Evolutionary conservation across 1,284 basidiomycete species (phyloP).

Genomic region (Naganishia sp.): DNA sequence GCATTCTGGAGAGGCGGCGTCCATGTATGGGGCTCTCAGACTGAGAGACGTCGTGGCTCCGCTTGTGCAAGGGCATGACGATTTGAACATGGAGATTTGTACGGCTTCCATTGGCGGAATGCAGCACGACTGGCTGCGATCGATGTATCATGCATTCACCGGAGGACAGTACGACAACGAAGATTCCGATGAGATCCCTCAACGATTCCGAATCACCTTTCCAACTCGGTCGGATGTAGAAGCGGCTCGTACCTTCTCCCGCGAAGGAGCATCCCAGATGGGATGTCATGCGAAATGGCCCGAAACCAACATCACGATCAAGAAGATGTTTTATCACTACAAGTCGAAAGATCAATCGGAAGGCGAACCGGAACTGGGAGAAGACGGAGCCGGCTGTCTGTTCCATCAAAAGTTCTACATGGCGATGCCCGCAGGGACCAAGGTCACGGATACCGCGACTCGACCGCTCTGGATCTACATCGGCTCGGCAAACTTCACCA

Average conservation of each 20-base stretch:
- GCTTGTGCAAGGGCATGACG: slow-evolving; percentile 8
- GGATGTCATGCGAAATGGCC: slow-evolving; percentile 31
- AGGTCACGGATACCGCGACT: slow-evolving; percentile 1
- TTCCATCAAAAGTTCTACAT: slow-evolving; percentile 32
- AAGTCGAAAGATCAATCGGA: slow-evolving; percentile 29
- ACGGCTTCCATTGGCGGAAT: slow-evolving; percentile 33
- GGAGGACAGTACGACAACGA: slow-evolving; percentile 30
- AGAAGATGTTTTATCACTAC: slow-evolving; percentile 33
- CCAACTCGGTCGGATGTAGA: slow-evolving; percentile 30
- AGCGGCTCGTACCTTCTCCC: slow-evolving; percentile 21
- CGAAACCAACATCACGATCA: slow-evolving; percentile 5
- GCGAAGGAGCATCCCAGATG: slow-evolving; percentile 32
- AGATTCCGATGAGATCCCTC: background rate
- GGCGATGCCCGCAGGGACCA: slow-evolving; percentile 28
- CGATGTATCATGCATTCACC: slow-evolving; percentile 33
- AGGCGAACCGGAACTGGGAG: slow-evolving; percentile 8
- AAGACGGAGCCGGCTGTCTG: slow-evolving; percentile 26
- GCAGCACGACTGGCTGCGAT: slow-evolving; percentile 29
- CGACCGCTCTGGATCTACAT: slow-evolving; percentile 32
- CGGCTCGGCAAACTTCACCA: slow-evolving; percentile 34
- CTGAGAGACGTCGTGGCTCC: slow-evolving; percentile 30
- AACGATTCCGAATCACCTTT: slow-evolving; percentile 22
- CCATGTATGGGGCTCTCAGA: slow-evolving; percentile 30
- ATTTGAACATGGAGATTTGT: slow-evolving; percentile 29
- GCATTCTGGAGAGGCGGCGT: slow-evolving; percentile 25